Evolutionary conservation across 192 early-diverging fungal species (phyloP).

Genomic region (Irineochytrium annulatum): DNA sequence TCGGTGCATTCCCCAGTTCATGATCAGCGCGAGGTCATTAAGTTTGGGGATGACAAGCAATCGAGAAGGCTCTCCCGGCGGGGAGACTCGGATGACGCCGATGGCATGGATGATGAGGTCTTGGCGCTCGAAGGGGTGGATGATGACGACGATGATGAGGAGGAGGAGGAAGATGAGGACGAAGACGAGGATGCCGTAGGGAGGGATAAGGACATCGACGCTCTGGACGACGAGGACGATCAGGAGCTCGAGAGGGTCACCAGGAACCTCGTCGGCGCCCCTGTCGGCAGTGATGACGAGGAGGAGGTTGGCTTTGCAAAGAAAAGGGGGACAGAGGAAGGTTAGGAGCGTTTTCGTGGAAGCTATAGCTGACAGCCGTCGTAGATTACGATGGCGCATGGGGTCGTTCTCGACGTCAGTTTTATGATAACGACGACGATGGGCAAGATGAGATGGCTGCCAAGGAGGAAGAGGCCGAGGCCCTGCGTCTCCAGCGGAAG

Average conservation of each 20-base stretch:
- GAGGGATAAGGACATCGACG: background rate
- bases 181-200: background rate
- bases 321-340: background rate
- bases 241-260: background rate
- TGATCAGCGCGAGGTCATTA: background rate
- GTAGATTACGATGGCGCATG: background rate
- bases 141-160: background rate
- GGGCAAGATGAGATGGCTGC: slow-evolving; percentile 68
- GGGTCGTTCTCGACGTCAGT: background rate
- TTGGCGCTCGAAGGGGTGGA: background rate
- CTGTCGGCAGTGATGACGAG: background rate
- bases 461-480: slow-evolving; percentile 85
- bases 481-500: slow-evolving; percentile 77
- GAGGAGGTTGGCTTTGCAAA: background rate
- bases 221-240: background rate
- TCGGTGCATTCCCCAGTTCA: background rate
- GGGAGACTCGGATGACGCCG: too few relatives aligned
- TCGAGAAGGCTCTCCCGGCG: background rate
- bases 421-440: slow-evolving; percentile 59
- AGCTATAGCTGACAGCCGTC: background rate
- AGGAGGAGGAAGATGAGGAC: background rate
- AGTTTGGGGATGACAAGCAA: background rate
- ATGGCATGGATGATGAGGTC: too few relatives aligned
- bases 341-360: background rate
- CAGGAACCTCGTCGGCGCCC: background rate